phyloP scores from a whole-genome alignment of 768 basidiomycete genomes.

The Hebeloma cylindrosporum region DNA sequence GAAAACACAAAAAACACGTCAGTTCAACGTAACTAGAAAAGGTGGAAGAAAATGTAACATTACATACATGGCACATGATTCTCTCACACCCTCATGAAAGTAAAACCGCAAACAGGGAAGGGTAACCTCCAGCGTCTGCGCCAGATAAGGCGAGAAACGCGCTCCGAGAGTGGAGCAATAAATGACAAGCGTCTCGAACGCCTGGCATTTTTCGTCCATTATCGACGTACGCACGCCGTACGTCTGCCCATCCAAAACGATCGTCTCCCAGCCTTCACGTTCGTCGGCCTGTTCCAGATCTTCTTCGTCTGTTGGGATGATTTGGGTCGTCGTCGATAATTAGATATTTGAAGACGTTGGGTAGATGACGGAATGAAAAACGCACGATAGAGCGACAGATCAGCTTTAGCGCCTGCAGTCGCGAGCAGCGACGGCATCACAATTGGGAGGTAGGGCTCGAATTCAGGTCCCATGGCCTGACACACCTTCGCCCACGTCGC shows the following conservation, averaged over 20 bases:
- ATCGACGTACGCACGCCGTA: constrained; percentile 77
- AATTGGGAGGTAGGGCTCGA: constrained; percentile 81
- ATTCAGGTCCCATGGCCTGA: constrained; percentile 80
- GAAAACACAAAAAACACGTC: no score
- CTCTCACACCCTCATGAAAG: constrained; percentile 84
- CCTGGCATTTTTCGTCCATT: constrained; percentile 86
- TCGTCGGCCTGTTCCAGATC: constrained; percentile 52
- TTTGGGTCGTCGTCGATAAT: no score
- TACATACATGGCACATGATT: constrained; percentile 75
- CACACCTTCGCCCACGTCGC: constrained; percentile 90
- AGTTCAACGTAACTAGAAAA: no score
- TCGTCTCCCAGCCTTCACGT: constrained; percentile 77
- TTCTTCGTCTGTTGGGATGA: constrained; percentile 59
- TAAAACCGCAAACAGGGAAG: constrained; percentile 72
- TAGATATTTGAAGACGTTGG: background rate
- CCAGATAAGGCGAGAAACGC: constrained; percentile 70
- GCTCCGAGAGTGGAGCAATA: constrained; percentile 69
- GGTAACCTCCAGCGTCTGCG: constrained; percentile 69
- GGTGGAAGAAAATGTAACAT: no score
- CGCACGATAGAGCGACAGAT: constrained; percentile 71
- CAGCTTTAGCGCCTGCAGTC: constrained; percentile 78
- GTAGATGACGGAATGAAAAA: constrained; percentile 1
- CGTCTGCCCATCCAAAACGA: constrained; percentile 73
- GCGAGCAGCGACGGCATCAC: constrained; percentile 80
- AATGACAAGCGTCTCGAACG: constrained; percentile 83